Percentiles rank a stretch among this genome's conserved stretches.
These are phyloP conservation scores for Pueraria montana DNA, from an alignment of 306 rosid genomes.

Conservation along the genomic window DNA sequence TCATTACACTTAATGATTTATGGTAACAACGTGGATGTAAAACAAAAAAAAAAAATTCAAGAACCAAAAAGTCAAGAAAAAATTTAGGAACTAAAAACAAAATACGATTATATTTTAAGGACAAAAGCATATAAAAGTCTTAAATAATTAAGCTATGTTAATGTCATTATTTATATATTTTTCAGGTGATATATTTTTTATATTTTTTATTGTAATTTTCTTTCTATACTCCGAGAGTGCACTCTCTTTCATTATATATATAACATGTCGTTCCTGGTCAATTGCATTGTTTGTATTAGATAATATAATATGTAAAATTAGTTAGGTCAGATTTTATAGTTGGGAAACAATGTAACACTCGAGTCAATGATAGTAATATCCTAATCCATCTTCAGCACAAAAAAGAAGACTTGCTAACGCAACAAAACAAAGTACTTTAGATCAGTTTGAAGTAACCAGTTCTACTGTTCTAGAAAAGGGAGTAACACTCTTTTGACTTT, in stretches of 20 bases:
- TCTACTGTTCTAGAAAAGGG: conserved; percentile 41
- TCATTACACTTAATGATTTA: too few species aligned
- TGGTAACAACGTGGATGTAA: too few species aligned
- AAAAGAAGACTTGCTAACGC: not conserved
- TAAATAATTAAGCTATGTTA: too few species aligned
- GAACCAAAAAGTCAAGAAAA: too few species aligned
- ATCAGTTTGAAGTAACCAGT: not conserved
- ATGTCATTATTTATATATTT: too few species aligned
- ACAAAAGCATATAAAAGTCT: too few species aligned
- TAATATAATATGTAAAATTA: not conserved
- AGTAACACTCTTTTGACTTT: conserved; percentile 17
- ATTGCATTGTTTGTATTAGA: not conserved
- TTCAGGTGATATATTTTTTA: too few species aligned
- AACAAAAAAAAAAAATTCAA: too few species aligned
- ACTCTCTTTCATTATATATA: not conserved
- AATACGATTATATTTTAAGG: too few species aligned
- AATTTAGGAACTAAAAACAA: too few species aligned
- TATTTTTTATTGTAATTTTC: too few species aligned
- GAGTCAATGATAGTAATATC: not conserved
- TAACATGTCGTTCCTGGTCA: not conserved
- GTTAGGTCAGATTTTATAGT: not conserved
- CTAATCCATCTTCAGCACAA: not conserved
- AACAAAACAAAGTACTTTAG: not conserved
- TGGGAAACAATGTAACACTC: not conserved
- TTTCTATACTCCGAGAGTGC: too few species aligned